Evolutionary conservation across 192 early-diverging fungal genomes (phyloP).

Genomic region (Dimargaris verticillata): DNA sequence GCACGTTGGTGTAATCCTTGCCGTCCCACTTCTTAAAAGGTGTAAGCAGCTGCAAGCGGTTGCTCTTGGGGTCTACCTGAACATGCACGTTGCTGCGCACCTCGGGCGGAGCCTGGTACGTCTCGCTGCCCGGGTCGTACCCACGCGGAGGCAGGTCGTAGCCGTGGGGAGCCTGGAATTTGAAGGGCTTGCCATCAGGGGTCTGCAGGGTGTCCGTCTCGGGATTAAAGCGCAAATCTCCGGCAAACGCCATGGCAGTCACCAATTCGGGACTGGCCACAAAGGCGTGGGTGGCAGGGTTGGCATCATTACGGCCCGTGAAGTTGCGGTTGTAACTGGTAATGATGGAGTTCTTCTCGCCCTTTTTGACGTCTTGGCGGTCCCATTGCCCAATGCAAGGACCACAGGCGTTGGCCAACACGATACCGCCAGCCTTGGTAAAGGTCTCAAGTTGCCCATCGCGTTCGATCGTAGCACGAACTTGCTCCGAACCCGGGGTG

Average conservation of each 20-base stretch:
- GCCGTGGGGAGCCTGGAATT: slow-evolving; percentile 73
- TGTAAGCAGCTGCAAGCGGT: slow-evolving; percentile 79
- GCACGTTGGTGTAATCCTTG: slow-evolving; percentile 61
- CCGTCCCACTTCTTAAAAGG: slow-evolving; percentile 85
- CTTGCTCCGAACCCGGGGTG: slow-evolving; percentile 95
- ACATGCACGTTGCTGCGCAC: slow-evolving; percentile 63
- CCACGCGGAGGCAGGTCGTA: slow-evolving; percentile 77
- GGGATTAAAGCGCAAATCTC: slow-evolving; percentile 89
- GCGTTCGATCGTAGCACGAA: slow-evolving; percentile 86
- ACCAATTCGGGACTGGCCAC: slow-evolving; percentile 88
- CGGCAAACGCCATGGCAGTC: slow-evolving; percentile 90
- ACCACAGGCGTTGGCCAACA: slow-evolving; percentile 95
- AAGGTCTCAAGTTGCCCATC: slow-evolving; percentile 73
- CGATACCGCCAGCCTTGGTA: slow-evolving; percentile 62
- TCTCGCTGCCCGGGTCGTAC: slow-evolving; percentile 86
- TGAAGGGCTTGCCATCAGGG: slow-evolving; percentile 85
- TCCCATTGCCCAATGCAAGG: slow-evolving; percentile 99
- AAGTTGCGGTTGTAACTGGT: slow-evolving; percentile 99
- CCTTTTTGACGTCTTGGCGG: slow-evolving; percentile 89
- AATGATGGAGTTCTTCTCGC: slow-evolving; percentile 93
- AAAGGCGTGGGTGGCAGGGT: slow-evolving; percentile 92
- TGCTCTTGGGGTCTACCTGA: slow-evolving; percentile 62
- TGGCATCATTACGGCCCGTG: slow-evolving; percentile 96
- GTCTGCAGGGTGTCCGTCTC: slow-evolving; percentile 74
- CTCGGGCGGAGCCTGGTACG: slow-evolving; percentile 85